Base-by-base conservation (phyloP, 2,329 filamentous ascomycete genomes). In the Cordyceps farinosa region DNA sequence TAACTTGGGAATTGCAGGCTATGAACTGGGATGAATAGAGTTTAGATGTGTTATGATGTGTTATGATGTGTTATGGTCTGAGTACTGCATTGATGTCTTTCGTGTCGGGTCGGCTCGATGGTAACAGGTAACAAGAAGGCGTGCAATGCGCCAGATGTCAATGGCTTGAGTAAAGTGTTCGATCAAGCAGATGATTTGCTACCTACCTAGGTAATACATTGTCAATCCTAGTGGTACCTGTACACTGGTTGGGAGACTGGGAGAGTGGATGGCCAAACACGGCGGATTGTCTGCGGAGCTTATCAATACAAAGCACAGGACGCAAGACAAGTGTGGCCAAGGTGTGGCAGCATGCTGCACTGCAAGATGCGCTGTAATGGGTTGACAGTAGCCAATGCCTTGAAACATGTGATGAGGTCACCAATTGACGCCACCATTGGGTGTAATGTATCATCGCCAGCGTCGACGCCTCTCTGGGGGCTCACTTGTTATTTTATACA, bases 341-440 rank as follows among this genome's bases (percentile, higher is more conserved):
- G n/a, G 34, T 44, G 27, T n/a, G n/a, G 22, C 40, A 22, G 29
- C 27, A 32, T 6, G 22, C 54, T 55, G 15, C 54, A 34, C 7
- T 57, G 54, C 17, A 34, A 34, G n/a, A 38, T 40, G 38, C 36
- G 15, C 40, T 45, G 40, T 29, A 6, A 42, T 4, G n/a, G 10
- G n/a, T 32, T 36, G 50, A 44, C 30, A 32, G 32, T 36, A 6
- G 40, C 29, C 29, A 44, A 29, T 45, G 38, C 38, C 54, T 32
- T 57, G 54, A 34, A 45, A 57, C 42, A 47, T 57, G 51, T 57
- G 40, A 57, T 57, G 54, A 57, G 54, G 54, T 57, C 54, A 57
- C 54, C 30, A 36, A 44, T 15, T 3, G 17, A 57, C 54, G 54
- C 54, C 54, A 45, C 40, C 9, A 22, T 44, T 38, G 17, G n/a